Conservation (phyloP, 345 rosid species). For the Gossypium australe region DNA sequence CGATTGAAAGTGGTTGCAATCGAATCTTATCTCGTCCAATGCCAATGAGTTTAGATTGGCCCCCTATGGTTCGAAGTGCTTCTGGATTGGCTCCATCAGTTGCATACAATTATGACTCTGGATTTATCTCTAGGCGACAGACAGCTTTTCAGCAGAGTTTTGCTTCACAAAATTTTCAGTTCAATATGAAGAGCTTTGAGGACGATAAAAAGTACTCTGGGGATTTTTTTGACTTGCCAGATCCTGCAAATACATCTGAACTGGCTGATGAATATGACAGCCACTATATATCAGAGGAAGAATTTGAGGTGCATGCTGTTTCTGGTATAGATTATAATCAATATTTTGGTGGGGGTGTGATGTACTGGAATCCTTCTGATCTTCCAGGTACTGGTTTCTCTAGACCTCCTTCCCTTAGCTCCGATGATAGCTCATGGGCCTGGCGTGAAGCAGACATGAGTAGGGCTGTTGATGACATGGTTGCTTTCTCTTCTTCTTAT, state of each 20-base stretch:
- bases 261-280: conserved; percentile 63
- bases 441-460: conserved; percentile 97
- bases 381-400: conserved; percentile 78
- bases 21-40: conserved; percentile 62
- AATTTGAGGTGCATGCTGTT: conserved; percentile 72
- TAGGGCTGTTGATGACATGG: conserved; percentile 95
- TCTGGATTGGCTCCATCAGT: conserved; percentile 62
- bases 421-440: conserved; percentile 98
- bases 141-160: conserved; percentile 47
- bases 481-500: conserved; percentile 90
- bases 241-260: conserved; percentile 45
- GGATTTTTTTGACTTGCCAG: conserved; percentile 63
- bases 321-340: conserved; percentile 89
- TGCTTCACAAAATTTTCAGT: conserved; percentile 34
- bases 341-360: conserved; percentile 93
- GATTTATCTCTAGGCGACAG: conserved; percentile 50
- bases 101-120: conserved; percentile 67
- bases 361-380: conserved; percentile 98
- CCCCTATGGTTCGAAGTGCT: conserved; percentile 78
- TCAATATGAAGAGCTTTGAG: conserved; percentile 28
- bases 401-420: conserved; percentile 94
- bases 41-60: conserved; percentile 96
- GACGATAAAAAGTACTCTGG: conserved; percentile 52
- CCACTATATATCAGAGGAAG: conserved; percentile 93
- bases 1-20: conserved; percentile 59